Base-by-base conservation (phyloP, 2,329 filamentous ascomycete genomes). In the Paramyrothecium roridum region DNA sequence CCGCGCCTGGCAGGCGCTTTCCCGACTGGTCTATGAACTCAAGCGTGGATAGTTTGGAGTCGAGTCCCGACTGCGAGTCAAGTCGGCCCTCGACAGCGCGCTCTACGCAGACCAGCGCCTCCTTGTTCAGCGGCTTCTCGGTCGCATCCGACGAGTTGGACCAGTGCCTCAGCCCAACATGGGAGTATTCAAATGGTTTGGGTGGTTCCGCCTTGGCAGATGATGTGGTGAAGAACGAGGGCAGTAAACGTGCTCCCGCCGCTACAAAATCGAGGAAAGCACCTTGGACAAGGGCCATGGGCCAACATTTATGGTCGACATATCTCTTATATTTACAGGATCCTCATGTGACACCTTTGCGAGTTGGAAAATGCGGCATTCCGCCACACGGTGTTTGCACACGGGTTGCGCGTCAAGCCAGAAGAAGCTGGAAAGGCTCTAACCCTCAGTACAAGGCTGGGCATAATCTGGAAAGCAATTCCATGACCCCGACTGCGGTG, bases 311-410 rank as follows among this genome's bases (percentile, higher is more conserved):
- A 11, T 89, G 86, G 86, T 78, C 81, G 6, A 86, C 82, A 1
- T 89, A 87, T 64, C 72, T 81, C 56, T 73, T 85, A 52, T 89
- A 88, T 62, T 72, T 88, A 45, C 82, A 86, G 65, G 86, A 89
- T 61, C 85, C 86, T 48, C 84, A 83, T 50, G 84, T 88, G 3
- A 89, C 86, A 1, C 86, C 86, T 0, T 84, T 89, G 58, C 80
- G 83, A 52, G 77, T 86, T 54, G 81, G 84, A 57, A 85, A 84
- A 63, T 85, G 82, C 63, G 80, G 81, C 55, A 80, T 88, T 23
- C 86, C 86, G 8, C 86, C 86, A 3, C 77, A 84, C 47, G 86
- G 86, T 17, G 85, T 88, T 11, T 86, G 84, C 63, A 67, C 81
- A 63, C 82, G 85, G 48, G 85, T 89, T 43, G 82, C 86, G n/a